A percentile compares a stretch with the other conserved stretches of the same genome.
Conservation (phyloP, 345 rosid genomes). For the Ceriops zippeliana region DNA sequence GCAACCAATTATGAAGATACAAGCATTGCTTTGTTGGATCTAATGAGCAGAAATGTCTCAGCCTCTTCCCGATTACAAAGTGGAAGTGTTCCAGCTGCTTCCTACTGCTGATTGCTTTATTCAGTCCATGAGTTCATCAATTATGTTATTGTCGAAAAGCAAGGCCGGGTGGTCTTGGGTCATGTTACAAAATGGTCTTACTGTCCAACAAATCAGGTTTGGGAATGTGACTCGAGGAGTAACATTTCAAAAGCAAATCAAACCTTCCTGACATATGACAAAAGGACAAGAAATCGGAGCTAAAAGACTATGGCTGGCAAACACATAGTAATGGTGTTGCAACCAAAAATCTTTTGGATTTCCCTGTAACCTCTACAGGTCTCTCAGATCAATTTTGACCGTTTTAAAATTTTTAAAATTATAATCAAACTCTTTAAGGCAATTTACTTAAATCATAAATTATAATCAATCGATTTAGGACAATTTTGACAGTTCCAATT, state of each 20-base stretch:
- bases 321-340: slow-evolving; percentile 13
- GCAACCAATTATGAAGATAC: no score
- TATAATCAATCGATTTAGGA: no score
- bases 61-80: slow-evolving; percentile 3
- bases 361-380: no score
- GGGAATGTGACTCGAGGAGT: slow-evolving; percentile 2
- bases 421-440: no score
- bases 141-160: not conserved
- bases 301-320: not conserved
- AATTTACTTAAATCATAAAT: no score
- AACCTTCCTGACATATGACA: not conserved
- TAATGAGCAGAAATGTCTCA: not conserved
- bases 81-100: slow-evolving; percentile 8
- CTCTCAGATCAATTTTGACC: no score
- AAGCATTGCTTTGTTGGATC: no score
- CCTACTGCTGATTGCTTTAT: slow-evolving; percentile 5
- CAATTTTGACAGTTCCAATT: no score
- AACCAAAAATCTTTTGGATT: not conserved
- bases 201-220: not conserved
- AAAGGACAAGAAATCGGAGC: not conserved
- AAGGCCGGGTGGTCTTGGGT: not conserved
- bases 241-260: not conserved
- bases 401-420: no score
- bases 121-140: not conserved
- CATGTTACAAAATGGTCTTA: slow-evolving; percentile 13